Percentiles rank a stretch among this genome's conserved stretches.
Evolutionary conservation across 768 basidiomycete species (phyloP).

Genomic region (Amanita thiersii): DNA sequence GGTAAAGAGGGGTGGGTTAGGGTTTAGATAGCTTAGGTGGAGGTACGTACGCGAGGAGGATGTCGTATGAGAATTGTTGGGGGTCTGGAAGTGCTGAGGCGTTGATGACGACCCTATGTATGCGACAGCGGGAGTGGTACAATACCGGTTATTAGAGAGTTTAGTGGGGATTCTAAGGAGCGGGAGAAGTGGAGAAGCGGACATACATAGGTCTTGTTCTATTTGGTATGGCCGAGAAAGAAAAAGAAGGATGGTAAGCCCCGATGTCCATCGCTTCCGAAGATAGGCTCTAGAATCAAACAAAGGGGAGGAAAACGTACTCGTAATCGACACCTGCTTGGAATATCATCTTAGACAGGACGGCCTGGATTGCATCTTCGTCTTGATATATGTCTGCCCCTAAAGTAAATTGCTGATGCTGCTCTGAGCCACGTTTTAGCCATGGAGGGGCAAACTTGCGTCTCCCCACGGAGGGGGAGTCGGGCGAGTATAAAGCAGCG

Average conservation of each 20-base stretch:
- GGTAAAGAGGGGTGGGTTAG: background rate
- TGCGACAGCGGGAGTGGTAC: background rate
- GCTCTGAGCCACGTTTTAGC: conserved; percentile 30
- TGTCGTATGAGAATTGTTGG: conserved; percentile 65
- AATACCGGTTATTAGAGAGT: conserved; percentile 6
- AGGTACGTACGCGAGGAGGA: conserved; percentile 60
- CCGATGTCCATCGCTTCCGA: conserved; percentile 1
- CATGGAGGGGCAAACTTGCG: conserved; percentile 46
- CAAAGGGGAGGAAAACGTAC: conserved; percentile 45
- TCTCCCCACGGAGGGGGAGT: conserved; percentile 15
- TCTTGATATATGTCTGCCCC: conserved; percentile 32
- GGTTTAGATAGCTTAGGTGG: conserved; percentile 9
- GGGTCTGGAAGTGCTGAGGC: conserved; percentile 83
- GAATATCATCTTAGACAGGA: conserved; percentile 69
- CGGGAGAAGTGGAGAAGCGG: conserved; percentile 4
- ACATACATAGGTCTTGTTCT: conserved; percentile 86
- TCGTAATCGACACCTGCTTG: conserved; percentile 89
- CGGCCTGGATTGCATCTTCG: conserved; percentile 55
- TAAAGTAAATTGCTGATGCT: conserved; percentile 15
- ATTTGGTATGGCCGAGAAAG: no score
- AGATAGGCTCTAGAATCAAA: no score
- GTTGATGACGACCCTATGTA: conserved; percentile 67
- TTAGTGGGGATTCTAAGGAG: background rate
- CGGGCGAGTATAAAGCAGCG: conserved; percentile 11
- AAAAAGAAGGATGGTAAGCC: conserved; percentile 8